These are phyloP conservation scores for Brassica cretica DNA, from an alignment of 345 rosid genomes.

Conservation along the genomic window DNA sequence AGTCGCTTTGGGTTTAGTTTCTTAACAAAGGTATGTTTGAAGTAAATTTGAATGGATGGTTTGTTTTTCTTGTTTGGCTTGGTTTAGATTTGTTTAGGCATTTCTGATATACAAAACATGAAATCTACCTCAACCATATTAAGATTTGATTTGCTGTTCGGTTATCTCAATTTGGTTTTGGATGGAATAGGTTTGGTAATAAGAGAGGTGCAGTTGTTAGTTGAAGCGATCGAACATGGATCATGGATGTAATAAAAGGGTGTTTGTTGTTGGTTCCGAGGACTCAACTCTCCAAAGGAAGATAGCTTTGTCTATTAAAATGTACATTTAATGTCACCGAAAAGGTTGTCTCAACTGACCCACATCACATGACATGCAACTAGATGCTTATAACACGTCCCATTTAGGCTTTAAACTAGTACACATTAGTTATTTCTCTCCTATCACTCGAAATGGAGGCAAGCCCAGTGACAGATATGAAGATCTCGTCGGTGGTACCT, in stretches of 20 bases:
- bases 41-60: not conserved
- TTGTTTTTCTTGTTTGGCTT: not conserved
- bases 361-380: not conserved
- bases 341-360: conserved; percentile 14
- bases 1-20: not conserved
- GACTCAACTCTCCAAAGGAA: not conserved
- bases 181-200: not conserved
- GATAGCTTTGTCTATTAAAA: not conserved
- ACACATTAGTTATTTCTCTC: not conserved
- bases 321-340: conserved; percentile 18
- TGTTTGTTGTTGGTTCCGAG: conserved; percentile 21
- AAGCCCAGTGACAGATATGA: conserved; percentile 39
- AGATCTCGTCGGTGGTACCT: conserved; percentile 68
- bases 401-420: not conserved
- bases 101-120: not conserved
- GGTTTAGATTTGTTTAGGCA: not conserved
- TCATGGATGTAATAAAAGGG: conserved; percentile 28
- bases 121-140: not conserved
- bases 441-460: conserved; percentile 17
- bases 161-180: not conserved
- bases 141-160: not conserved
- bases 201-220: not conserved
- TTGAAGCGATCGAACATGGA: not conserved
- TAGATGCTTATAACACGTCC: conserved; percentile 16
- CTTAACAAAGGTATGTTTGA: not conserved